Percentiles rank a stretch among this genome's conserved stretches.
These are phyloP conservation scores for Pseudonitzschia delicatissima DNA, from an alignment of 108 stramenopile genomes.

Conservation along the genomic window DNA sequence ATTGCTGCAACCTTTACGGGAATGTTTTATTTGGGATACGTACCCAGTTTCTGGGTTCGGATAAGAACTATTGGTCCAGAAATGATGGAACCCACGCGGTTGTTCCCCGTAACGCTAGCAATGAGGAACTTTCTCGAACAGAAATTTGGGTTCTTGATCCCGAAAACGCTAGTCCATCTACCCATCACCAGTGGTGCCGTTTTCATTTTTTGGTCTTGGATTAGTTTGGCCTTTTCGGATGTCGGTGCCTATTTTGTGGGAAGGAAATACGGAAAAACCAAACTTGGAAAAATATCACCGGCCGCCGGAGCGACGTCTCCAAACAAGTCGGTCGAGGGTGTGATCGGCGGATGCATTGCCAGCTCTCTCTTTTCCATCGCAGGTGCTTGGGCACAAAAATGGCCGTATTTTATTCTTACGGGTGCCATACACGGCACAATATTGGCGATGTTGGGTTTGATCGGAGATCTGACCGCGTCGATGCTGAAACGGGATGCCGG, in stretches of 20 bases:
- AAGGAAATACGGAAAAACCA: slow-evolving; percentile 76
- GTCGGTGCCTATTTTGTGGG: slow-evolving; percentile 95
- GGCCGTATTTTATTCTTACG: slow-evolving; percentile 83
- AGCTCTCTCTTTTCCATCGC: slow-evolving; percentile 60
- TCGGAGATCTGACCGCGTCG: slow-evolving; percentile 95
- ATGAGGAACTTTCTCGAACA: slow-evolving; percentile 48
- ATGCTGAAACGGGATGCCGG: slow-evolving; percentile 97
- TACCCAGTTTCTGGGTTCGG: slow-evolving; percentile 94
- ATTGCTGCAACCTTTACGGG: slow-evolving; percentile 96
- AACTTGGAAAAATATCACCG: slow-evolving; percentile 67
- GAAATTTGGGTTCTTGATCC: slow-evolving; percentile 44
- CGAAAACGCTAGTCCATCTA: slow-evolving; percentile 41
- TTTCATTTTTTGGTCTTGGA: slow-evolving; percentile 95
- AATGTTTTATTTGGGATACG: slow-evolving; percentile 95
- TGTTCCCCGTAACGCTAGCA: slow-evolving; percentile 55
- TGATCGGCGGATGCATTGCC: slow-evolving; percentile 83
- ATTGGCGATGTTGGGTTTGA: slow-evolving; percentile 79
- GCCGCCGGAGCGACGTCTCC: slow-evolving; percentile 92
- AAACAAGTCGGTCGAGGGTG: slow-evolving; percentile 96
- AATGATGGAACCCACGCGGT: slow-evolving; percentile 56
- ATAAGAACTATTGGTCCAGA: slow-evolving; percentile 55
- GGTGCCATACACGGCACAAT: slow-evolving; percentile 85
- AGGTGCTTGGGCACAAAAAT: slow-evolving; percentile 88
- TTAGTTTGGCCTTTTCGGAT: slow-evolving; percentile 89
- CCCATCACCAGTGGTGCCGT: slow-evolving; percentile 87